A percentile compares a stretch with the other conserved stretches of the same genome.
These are phyloP conservation scores for Adansonia digitata DNA, from an alignment of 345 rosid species.

Conservation along the genomic window DNA sequence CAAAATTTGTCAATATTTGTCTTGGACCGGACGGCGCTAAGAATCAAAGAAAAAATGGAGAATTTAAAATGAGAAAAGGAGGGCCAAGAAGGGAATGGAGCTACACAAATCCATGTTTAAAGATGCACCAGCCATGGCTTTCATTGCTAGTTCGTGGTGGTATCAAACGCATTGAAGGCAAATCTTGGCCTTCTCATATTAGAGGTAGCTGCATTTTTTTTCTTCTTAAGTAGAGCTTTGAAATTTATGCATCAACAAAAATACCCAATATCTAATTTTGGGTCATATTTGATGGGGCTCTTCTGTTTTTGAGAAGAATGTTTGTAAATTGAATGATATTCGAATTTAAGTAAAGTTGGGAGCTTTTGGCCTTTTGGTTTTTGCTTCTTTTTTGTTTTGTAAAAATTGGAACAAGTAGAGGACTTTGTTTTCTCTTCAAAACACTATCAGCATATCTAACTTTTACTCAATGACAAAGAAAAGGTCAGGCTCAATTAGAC, in stretches of 20 bases:
- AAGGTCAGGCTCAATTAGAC: not conserved
- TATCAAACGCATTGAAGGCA: slow-evolving; percentile 88
- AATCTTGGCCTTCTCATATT: slow-evolving; percentile 86
- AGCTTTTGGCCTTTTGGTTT: not conserved
- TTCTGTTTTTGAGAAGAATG: not conserved
- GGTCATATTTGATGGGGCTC: not conserved
- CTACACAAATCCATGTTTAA: slow-evolving; percentile 73
- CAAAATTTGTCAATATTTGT: no score
- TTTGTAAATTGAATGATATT: no score
- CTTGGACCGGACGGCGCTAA: no score
- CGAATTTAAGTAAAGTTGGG: not conserved
- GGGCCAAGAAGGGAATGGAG: slow-evolving; percentile 45
- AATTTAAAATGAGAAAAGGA: not conserved
- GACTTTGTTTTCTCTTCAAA: not conserved
- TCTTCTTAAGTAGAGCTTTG: not conserved
- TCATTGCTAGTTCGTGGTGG: slow-evolving; percentile 70
- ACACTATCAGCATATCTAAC: not conserved
- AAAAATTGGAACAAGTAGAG: not conserved
- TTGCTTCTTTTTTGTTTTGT: not conserved
- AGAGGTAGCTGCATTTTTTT: slow-evolving; percentile 34
- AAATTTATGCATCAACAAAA: not conserved
- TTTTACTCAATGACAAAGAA: not conserved
- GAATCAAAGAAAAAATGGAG: no score
- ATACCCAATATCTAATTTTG: not conserved
- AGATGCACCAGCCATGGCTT: slow-evolving; percentile 96